Evolutionary conservation across 192 early-diverging fungal genomes (phyloP), one percentile per base, ranked within the genome.

Genomic region (Podila minutissima): DNA sequence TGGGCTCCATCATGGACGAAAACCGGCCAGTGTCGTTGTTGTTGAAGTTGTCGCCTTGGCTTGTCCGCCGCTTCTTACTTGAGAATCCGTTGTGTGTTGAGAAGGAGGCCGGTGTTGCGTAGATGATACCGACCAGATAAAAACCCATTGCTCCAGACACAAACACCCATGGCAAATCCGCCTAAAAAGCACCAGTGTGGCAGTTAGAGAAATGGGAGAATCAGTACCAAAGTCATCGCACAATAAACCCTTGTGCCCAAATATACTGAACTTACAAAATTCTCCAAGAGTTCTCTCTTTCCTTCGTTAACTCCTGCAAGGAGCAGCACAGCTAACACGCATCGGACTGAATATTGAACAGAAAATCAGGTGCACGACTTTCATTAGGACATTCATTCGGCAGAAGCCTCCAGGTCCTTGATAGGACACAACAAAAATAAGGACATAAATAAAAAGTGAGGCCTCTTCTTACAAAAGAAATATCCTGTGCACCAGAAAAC

Each of bases 1-100:
- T 79, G 60, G 76, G 76, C 28, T 79, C 76, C 70, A 79, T 79
- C 76, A 79, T 71, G 50, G 76, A 79, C n/a, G 76, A 79, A 51
- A 72, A 79, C 5, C 70, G 70, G n/a, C 76, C 70, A 26, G 49
- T 38, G 49, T 67, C 53, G 33, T 79, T 48, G 22, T 67, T 66
- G 17, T 79, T 62, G 26, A 37, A 26, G 22, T 69, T 62, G 26
- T 53, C 46, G 26, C 55, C 24, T 15, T 77, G 75, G 22, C 55
- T 64, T 15, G 64, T 53, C 1, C 68, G 65, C 9, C 76, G 46
- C 20, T 79, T 72, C 50, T 79, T 79, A 37, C 69, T 72, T 13
- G 76, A 79, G 53, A 79, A 79, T 5, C 69, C 70, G 15, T 79
- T 79, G 61, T 79, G 69, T 29, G 76, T 79, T 33, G 76, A 79